Evolutionary conservation across 2,329 filamentous ascomycete genomes (phyloP), one percentile per base, ranked within the genome.

Genomic region (Ophiostoma tasmaniense): DNA sequence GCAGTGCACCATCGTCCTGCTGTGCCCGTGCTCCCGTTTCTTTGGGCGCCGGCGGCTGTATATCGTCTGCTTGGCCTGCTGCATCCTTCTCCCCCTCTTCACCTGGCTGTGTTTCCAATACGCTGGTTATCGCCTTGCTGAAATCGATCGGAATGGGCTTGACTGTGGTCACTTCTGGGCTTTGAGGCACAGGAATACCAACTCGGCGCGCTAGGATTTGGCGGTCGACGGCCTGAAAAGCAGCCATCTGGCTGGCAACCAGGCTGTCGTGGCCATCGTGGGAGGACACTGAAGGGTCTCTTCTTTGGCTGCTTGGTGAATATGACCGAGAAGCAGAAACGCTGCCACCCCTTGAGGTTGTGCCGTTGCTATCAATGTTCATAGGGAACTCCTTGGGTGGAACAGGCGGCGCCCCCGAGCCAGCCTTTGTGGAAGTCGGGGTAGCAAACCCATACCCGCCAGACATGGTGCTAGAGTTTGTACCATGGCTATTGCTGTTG

Each of bases 171-270:
- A 10, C 8, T 22, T 64, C 61, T 1, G 33, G 10, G 4, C 33
- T 22, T 6, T 37, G 20, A 8, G 13, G 30, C 30, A 22, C 30
- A n/a, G 85, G 82, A 1, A 87, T 75, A 2, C 83, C 82, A 1
- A 89, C 81, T 69, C 81, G 83, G 66, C 82, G 80, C 0, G 84
- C 80, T 0, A 89, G 79, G 64, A 89, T 88, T 65, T 82, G 84
- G 74, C 89, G 86, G 69, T 89, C 87, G 28, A 88, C 81, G 1
- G 85, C 86, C n/a, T 85, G 83, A 76, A 88, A 89, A 0, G 85
- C 85, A 10, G 85, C 84, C 55, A 81, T 80, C 73, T 89, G 86
- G 71, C 81, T 84, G 13, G 79, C 78, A 2, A 83, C 77, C 2
- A 79, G 74, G 14, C 77, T 76, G 42, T 78, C 77, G 17, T 73